Conservation (phyloP, 129 eudicot genomes). For the Heracleum sosnowskyi region DNA sequence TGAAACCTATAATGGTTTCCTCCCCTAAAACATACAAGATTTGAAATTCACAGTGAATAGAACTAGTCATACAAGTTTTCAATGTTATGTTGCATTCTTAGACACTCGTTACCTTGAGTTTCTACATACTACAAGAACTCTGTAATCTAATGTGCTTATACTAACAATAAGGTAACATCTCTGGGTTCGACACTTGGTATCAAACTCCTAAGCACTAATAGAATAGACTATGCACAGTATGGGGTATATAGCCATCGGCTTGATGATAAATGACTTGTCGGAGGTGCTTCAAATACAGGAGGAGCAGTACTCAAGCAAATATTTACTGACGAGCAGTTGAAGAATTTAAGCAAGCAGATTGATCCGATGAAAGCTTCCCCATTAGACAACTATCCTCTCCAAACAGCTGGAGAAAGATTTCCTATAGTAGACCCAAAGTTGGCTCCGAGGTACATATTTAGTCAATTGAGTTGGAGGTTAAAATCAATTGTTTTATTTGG, state of each 20-base stretch:
- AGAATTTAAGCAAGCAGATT: constrained; percentile 57
- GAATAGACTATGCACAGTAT: constrained; percentile 88
- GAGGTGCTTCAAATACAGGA: constrained; percentile 98
- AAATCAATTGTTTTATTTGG: neutral
- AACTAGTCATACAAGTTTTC: neutral
- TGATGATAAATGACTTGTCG: constrained; percentile 97
- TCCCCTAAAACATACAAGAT: neutral
- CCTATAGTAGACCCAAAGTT: constrained; percentile 78
- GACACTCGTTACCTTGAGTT: neutral
- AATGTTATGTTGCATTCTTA: neutral
- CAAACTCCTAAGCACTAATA: constrained; percentile 77
- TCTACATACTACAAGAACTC: neutral
- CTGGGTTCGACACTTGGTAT: constrained; percentile 95
- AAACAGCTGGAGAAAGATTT: constrained; percentile 73
- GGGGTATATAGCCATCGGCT: constrained; percentile 98
- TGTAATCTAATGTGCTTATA: neutral
- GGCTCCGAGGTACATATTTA: constrained; percentile 58
- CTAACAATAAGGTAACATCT: constrained; percentile 64
- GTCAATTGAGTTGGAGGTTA: neutral
- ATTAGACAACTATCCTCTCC: constrained; percentile 78
- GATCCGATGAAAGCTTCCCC: constrained; percentile 67
- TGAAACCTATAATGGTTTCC: neutral
- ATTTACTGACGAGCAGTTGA: constrained; percentile 72
- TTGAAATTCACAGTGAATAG: neutral
- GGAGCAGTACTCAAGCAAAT: constrained; percentile 83